Percentiles rank a stretch among this genome's conserved stretches.
phyloP scores from a whole-genome alignment of 352 stramenopile species.

The Phytophthora vignae region DNA sequence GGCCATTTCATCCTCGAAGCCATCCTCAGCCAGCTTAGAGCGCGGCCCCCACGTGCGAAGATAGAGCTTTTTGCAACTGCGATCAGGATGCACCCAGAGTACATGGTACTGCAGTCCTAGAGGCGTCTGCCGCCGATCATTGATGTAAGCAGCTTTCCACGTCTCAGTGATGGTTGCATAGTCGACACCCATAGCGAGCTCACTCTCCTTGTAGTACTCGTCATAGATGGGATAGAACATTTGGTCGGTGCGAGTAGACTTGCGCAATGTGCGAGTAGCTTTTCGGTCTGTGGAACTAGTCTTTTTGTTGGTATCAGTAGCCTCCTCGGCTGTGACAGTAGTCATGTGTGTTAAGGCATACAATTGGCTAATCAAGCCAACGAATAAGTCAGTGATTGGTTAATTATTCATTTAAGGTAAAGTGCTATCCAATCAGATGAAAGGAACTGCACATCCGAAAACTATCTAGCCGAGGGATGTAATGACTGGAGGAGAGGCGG shows the following conservation, averaged over 20 bases:
- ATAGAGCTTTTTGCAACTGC: background rate
- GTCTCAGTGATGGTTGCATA: slow-evolving; percentile 1
- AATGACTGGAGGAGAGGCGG: no score
- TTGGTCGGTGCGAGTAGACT: background rate
- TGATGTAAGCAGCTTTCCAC: slow-evolving; percentile 4
- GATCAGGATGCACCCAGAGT: slow-evolving; percentile 1
- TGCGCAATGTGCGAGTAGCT: no score
- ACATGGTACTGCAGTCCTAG: background rate
- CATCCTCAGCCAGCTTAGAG: background rate
- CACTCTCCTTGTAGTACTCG: background rate
- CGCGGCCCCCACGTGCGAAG: slow-evolving; percentile 2
- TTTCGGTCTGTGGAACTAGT: no score
- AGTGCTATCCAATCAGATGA: no score
- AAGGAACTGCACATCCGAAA: no score
- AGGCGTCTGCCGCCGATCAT: background rate
- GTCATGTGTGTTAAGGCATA: background rate
- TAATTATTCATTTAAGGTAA: no score
- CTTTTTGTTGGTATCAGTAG: background rate
- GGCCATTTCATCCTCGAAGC: background rate
- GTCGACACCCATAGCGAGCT: background rate
- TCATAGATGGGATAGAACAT: slow-evolving; percentile 7
- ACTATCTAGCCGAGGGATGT: no score
- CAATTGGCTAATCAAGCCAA: no score
- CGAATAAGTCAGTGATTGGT: no score
- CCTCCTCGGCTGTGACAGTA: background rate